phyloP scores from a whole-genome alignment of 108 stramenopile genomes.

The Fragilaria radians region DNA sequence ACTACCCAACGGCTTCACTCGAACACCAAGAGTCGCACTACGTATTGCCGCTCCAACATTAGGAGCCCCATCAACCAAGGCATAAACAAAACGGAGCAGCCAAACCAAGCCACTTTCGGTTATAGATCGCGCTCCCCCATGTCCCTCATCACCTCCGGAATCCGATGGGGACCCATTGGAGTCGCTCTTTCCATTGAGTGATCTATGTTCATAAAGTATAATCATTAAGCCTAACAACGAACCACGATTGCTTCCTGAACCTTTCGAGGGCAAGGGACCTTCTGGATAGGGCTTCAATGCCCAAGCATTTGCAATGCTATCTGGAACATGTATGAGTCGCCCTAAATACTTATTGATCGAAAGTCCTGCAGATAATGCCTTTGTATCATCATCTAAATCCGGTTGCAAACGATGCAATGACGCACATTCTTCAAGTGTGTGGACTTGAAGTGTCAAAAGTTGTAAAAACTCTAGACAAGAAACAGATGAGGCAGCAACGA shows the following conservation, averaged over 20 bases:
- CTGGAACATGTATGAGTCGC: constrained; percentile 61
- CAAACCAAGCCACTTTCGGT: constrained; percentile 78
- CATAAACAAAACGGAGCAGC: constrained; percentile 74
- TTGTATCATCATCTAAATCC: constrained; percentile 77
- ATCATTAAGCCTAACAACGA: constrained; percentile 79
- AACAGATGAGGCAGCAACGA: constrained; percentile 68
- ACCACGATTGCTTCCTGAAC: constrained; percentile 70
- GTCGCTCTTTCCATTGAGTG: constrained; percentile 46
- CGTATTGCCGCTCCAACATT: constrained; percentile 52
- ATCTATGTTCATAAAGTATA: constrained; percentile 81
- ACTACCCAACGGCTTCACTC: constrained; percentile 15
- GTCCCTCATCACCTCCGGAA: constrained; percentile 45
- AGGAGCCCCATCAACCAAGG: constrained; percentile 77
- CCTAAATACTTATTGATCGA: constrained; percentile 74
- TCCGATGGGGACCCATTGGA: constrained; percentile 27
- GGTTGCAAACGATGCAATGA: constrained; percentile 55
- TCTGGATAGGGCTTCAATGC: constrained; percentile 58
- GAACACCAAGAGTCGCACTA: constrained; percentile 64
- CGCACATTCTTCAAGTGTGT: constrained; percentile 82
- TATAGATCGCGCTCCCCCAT: constrained; percentile 74
- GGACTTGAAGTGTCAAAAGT: constrained; percentile 80
- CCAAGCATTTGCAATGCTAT: constrained; percentile 70
- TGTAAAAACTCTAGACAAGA: constrained; percentile 86
- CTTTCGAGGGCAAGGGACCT: constrained; percentile 69
- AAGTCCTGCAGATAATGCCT: constrained; percentile 54